Percentiles rank a stretch among this genome's conserved stretches.
Conservation (phyloP, 345 rosid species). For the Salix suchowensis region DNA sequence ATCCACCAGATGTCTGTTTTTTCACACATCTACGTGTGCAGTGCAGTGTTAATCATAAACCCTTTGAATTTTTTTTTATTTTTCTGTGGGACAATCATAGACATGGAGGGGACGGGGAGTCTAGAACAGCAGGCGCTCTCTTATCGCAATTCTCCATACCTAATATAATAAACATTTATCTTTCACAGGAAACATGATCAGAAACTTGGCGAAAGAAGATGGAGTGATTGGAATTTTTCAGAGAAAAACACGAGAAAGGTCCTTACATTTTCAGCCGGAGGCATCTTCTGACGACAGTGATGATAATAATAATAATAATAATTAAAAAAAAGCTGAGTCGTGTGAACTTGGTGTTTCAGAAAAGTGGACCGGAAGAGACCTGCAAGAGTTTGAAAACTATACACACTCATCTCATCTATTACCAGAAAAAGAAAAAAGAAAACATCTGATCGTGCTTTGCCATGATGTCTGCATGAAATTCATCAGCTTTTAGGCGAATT, state of each 20-base stretch:
- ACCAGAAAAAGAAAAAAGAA: too few relatives aligned
- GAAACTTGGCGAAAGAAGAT: background rate
- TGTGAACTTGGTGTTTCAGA: slow-evolving; percentile 12
- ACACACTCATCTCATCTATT: background rate
- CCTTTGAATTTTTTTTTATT: background rate
- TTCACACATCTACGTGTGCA: background rate
- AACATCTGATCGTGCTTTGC: slow-evolving; percentile 31
- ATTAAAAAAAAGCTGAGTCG: background rate
- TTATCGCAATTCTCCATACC: slow-evolving; percentile 11
- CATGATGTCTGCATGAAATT: slow-evolving; percentile 44
- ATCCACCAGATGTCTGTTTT: background rate
- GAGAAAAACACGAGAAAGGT: slow-evolving; percentile 15
- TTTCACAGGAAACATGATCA: background rate
- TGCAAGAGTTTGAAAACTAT: slow-evolving; percentile 14
- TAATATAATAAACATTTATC: background rate
- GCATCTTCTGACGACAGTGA: slow-evolving; percentile 2
- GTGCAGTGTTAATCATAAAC: background rate
- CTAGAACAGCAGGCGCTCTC: background rate
- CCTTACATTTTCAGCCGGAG: slow-evolving; percentile 18
- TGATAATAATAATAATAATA: too few relatives aligned
- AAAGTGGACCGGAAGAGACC: slow-evolving; percentile 19
- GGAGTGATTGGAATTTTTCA: background rate
- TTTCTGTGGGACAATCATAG: background rate
- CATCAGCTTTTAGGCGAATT: slow-evolving; percentile 10
- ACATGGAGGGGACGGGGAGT: slow-evolving; percentile 14